Base-by-base conservation (phyloP, 768 basidiomycete genomes). In the Leccinum disarticulatum region DNA sequence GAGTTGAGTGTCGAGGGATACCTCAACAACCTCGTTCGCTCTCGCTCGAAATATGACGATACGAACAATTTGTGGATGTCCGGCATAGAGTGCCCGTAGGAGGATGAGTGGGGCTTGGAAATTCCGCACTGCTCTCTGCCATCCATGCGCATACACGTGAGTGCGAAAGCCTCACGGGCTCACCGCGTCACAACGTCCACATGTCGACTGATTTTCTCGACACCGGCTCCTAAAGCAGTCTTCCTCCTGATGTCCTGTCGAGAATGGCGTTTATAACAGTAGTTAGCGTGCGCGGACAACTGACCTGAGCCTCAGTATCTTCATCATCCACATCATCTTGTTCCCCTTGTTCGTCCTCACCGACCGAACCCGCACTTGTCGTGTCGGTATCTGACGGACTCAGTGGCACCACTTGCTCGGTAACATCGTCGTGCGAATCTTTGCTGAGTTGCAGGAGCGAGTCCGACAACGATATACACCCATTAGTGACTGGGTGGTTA, bases 151-250 rank as follows among this genome's bases (percentile, higher is more conserved):
- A 50, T 43, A 46, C 57, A 59, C 36, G 47, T 25, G 8, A 10
- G 22, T 19, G 27, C 13, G 35, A 22, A 38, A 48, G 47, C 36
- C 17, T 47, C 41, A 33, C 17, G 49, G 38, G 61, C 46, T 56
- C 60, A 70, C 4, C 66, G 64, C 54, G 38, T 54, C 52, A 64
- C 67, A 33, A 51, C 51, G 5, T 68, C 66, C 38, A 73, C 64
- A 57, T 76, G 75, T 53, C 71, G 65, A 57, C 75, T 76, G 55
- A 75, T 63, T 61, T 75, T 75, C 61, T 75, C 75, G 19, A 75
- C 70, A 8, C 75, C 75, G 9, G 74, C 74, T 22, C 74, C 73
- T 0, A 74, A 63, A 3, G 69, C 65, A 14, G 76, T 75, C 60
- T 68, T 76, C 47, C 75, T 66, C 19, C 30, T 17, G 11, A 54